Base-by-base conservation (phyloP, 2,329 filamentous ascomycete genomes). In the Whalleya microplaca region DNA sequence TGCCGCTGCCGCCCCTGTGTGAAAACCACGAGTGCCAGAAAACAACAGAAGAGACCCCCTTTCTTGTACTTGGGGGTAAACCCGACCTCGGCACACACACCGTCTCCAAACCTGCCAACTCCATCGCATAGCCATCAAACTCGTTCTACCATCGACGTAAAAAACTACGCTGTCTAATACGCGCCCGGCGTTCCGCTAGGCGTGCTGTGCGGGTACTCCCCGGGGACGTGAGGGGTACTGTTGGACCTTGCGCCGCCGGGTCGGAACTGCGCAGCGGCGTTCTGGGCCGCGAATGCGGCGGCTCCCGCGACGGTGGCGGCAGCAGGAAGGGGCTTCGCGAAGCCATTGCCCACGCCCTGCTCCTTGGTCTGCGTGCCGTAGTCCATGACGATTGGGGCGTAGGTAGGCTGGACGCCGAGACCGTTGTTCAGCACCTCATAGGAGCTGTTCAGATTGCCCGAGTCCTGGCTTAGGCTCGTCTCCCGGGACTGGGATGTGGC, bases 171-270 rank as follows among this genome's bases (percentile, higher is more conserved):
- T 27, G 9, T 27, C 23, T 51, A 64, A 29, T 62, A 64, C 41
- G 51, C 45, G 2, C 60, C 55, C 1, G 62, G 64, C 8, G 58
- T 66, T 6, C 27, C 47, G 18, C 45, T 55, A 9, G 56, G 51
- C 2, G 56, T 59, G 43, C 62, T 66, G 20, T 63, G 59, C 5
- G 68, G 69, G 23, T 68, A 71, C 48, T 69, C 69, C 21, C 69
- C 69, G 2, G 69, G 69, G 9, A 71, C 67, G 21, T 71, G 67
- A 0, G 68, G 69, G 27, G 58, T 66, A 41, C 68, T 70, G 12
- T 63, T 67, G 12, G 56, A 64, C n/a, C 68, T 53, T 4, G 55
- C 56, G 32, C 61, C 57, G 20, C 53, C 51, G 10, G 64, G 58
- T 9, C 64, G 46, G 5, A 43, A 21, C 32, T 65, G 64, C 4